These are phyloP conservation scores for Pneumocystis wakefieldiae DNA, from an alignment of 1,139 yeast genomes.

Conservation along the genomic window DNA sequence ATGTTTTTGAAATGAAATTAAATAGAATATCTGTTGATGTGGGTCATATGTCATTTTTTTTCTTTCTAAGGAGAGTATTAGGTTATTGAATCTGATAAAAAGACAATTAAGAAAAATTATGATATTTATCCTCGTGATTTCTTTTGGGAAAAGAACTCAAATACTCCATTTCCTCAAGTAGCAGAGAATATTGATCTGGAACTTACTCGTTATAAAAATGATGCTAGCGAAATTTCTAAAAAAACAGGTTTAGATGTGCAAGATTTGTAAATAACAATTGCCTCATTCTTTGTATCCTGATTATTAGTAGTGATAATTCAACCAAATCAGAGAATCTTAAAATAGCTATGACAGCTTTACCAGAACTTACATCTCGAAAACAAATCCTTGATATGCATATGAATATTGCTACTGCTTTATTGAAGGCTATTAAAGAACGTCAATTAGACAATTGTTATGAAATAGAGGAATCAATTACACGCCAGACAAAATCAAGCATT, in stretches of 20 bases:
- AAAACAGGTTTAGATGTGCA: constrained; percentile 51
- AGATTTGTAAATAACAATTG: constrained; percentile 12
- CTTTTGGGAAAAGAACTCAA: constrained; percentile 75
- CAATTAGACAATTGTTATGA: constrained; percentile 83
- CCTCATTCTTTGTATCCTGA: not conserved
- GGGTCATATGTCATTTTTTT: constrained; percentile 19
- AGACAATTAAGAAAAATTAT: constrained; percentile 37
- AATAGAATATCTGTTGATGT: constrained; percentile 56
- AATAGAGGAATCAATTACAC: constrained; percentile 53
- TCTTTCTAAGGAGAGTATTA: constrained; percentile 7
- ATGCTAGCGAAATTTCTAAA: constrained; percentile 71
- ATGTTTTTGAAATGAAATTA: constrained; percentile 66
- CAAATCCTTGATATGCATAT: constrained; percentile 87
- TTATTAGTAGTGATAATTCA: constrained; percentile 2
- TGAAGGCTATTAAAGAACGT: constrained; percentile 71
- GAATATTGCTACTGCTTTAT: constrained; percentile 77
- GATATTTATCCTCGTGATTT: constrained; percentile 88
- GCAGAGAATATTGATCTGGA: constrained; percentile 89
- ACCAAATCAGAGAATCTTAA: constrained; percentile 58
- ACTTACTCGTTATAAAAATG: constrained; percentile 62
- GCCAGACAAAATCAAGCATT: constrained; percentile 34
- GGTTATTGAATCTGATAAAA: constrained; percentile 16
- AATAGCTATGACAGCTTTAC: constrained; percentile 81
- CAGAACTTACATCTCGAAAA: constrained; percentile 81
- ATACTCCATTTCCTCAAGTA: constrained; percentile 91